phyloP scores from a whole-genome alignment of 169 alveolate genomes.

The Cryptosporidium felis region DNA sequence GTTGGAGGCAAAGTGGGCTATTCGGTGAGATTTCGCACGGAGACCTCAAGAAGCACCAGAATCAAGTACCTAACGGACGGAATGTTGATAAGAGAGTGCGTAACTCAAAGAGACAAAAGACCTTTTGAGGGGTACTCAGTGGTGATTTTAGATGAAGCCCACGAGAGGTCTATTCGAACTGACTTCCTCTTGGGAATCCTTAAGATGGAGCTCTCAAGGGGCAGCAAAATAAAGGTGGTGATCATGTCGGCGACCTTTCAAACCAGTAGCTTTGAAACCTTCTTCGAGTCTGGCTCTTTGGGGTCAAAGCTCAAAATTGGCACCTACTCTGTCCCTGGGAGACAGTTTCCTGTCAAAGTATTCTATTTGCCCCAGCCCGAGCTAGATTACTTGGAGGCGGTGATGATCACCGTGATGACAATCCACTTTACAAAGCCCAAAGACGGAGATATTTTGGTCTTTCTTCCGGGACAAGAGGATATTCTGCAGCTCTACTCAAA shows the following conservation, averaged over 20 bases:
- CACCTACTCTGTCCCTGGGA: slow-evolving; percentile 81
- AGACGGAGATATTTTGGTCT: slow-evolving; percentile 92
- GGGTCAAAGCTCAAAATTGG: slow-evolving; percentile 12
- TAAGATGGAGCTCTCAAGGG: slow-evolving; percentile 78
- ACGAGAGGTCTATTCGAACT: slow-evolving; percentile 92
- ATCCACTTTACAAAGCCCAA: slow-evolving; percentile 78
- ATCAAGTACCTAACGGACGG: slow-evolving; percentile 94
- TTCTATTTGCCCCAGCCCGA: slow-evolving; percentile 81
- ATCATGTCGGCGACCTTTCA: slow-evolving; percentile 94
- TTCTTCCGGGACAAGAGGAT: slow-evolving; percentile 95
- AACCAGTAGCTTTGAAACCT: slow-evolving; percentile 80
- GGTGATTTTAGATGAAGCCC: slow-evolving; percentile 94
- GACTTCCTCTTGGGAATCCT: slow-evolving; percentile 91
- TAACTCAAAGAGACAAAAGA: slow-evolving; percentile 75
- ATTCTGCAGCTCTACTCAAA: slow-evolving; percentile 2
- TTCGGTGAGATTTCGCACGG: slow-evolving; percentile 89
- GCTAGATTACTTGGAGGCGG: slow-evolving; percentile 82
- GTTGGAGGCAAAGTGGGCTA: slow-evolving; percentile 91
- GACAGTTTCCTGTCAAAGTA: slow-evolving; percentile 84
- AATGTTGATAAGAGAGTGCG: slow-evolving; percentile 91
- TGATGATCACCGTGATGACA: slow-evolving; percentile 78
- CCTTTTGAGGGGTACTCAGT: slow-evolving; percentile 84
- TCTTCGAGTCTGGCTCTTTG: slow-evolving; percentile 76
- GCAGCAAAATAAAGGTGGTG: slow-evolving; percentile 87
- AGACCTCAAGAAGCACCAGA: slow-evolving; percentile 84